A percentile compares a stretch with the other conserved stretches of the same genome.
phyloP scores from a whole-genome alignment of 768 basidiomycete species.

The Suillus paluster region DNA sequence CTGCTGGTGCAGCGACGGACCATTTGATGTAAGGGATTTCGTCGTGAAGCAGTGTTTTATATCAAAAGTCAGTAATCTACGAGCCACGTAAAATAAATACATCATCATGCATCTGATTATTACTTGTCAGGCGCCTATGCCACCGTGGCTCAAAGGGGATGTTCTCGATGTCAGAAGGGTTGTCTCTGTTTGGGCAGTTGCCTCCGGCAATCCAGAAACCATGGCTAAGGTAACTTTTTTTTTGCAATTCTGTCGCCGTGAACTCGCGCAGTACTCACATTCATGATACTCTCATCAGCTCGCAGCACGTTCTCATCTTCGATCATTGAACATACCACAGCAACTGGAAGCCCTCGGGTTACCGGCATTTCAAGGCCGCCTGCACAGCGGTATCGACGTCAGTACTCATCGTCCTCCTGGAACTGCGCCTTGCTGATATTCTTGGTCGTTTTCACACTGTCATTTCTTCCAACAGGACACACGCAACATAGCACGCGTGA shows the following conservation, averaged over 20 bases:
- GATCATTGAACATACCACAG: conserved; percentile 66
- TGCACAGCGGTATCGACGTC: conserved; percentile 91
- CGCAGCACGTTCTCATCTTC: conserved; percentile 20
- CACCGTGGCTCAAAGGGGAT: conserved; percentile 74
- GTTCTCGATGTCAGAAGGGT: conserved; percentile 73
- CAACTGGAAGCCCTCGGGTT: conserved; percentile 78
- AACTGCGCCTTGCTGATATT: conserved; percentile 12
- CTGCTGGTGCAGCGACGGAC: conserved; percentile 86
- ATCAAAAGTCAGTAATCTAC: conserved; percentile 58
- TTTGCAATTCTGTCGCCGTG: neutral
- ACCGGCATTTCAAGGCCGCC: conserved; percentile 77
- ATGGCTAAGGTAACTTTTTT: conserved; percentile 22
- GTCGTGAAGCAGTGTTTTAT: conserved; percentile 91
- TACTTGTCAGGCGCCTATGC: conserved; percentile 59
- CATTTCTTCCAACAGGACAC: conserved; percentile 62
- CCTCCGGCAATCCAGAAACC: conserved; percentile 13
- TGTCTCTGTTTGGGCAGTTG: conserved; percentile 50
- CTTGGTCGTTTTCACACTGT: conserved; percentile 8
- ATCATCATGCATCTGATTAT: conserved; percentile 2
- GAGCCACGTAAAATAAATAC: conserved; percentile 8
- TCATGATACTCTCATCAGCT: conserved; percentile 18
- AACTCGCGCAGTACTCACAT: no score
- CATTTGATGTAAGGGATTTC: conserved; percentile 83
- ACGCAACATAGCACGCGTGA: conserved; percentile 84
- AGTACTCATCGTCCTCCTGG: conserved; percentile 38